Base-by-base conservation (phyloP, 306 rosid species). In the Ammopiptanthus mongolicus region DNA sequence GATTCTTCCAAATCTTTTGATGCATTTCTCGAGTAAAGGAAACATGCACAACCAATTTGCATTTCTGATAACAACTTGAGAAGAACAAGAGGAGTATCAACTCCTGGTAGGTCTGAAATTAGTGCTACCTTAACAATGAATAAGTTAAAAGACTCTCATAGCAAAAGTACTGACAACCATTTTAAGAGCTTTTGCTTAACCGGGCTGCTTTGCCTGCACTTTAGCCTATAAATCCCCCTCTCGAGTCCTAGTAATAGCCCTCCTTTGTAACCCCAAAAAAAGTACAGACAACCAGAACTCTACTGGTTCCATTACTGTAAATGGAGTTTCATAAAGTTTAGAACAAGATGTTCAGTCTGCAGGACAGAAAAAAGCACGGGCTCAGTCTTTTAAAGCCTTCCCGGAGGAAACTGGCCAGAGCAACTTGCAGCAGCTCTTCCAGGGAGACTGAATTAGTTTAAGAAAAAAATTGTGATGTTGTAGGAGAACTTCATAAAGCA, bases 381-480 rank as follows among this genome's bases (percentile, higher is more conserved):
- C 92, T 80, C 97, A 95, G 86, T 97, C 99, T 53, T 80, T 92
- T 41, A 92, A 95, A 84, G 87, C 99, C 72, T 95, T 95, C 52
- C 97, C 99, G 51, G 92, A 90, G 85, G 99, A 92, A 53, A 80
- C 90, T 42, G 81, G 42, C 63, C 97, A 95, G 80, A 88, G 82
- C 78, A 91, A 57, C 87, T 88, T 65, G 90, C 96, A 3, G 75
- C 93, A 2, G 90, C 93, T n/a, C n/a, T n/a, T n/a, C n/a, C n/a
- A n/a, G n/a, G n/a, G n/a, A n/a, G n/a, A n/a, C n/a, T n/a, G n/a
- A n/a, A n/a, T n/a, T 7, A 85, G 76, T 91, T 90, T 88, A 90
- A 86, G 93, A 86, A 88, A 70, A 84, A 90, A 33, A 74, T 86
- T 66, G 9, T 87, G 1, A 50, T 71, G 69, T 62, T 91, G 78